phyloP scores from a whole-genome alignment of 371 early-diverging fungal species.

The Lichtheimia ramosa region DNA sequence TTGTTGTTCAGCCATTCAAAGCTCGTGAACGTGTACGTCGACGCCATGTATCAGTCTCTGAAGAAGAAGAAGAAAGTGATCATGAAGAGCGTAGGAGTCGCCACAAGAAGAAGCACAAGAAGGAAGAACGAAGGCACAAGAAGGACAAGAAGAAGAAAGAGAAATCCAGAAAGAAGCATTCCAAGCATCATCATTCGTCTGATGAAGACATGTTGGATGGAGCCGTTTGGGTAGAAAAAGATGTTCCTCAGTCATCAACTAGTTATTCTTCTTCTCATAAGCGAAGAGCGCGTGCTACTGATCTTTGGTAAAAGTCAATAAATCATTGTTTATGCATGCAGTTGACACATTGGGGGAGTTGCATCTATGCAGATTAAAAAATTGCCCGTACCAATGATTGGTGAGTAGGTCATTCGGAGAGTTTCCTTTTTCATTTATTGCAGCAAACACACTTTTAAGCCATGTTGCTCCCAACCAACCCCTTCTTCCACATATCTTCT shows the following conservation, averaged over 20 bases:
- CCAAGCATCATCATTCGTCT: constrained; percentile 10
- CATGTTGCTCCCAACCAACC: not conserved
- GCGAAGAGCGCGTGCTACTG: not conserved
- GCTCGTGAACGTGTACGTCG: constrained; percentile 22
- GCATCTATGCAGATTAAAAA: no score
- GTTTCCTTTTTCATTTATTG: constrained; percentile 7
- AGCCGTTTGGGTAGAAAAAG: constrained; percentile 22
- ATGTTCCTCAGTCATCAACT: not conserved
- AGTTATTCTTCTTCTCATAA: not conserved
- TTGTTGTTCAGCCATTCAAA: constrained; percentile 43
- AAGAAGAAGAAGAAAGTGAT: constrained; percentile 32
- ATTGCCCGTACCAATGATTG: no score
- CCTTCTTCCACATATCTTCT: not conserved
- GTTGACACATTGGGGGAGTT: no score
- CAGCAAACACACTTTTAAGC: no score
- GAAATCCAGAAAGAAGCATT: constrained; percentile 12
- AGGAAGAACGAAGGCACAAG: constrained; percentile 9
- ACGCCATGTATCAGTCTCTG: constrained; percentile 33
- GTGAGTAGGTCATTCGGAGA: constrained; percentile 7
- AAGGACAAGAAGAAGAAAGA: constrained; percentile 19
- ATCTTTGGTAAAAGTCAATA: constrained; percentile 4
- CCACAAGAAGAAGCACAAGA: constrained; percentile 24
- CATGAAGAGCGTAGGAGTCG: constrained; percentile 18
- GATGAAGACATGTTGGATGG: constrained; percentile 9
- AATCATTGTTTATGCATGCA: not conserved